Evolutionary conservation across 176 grass and related monocot genomes (phyloP).

Genomic region (Tuctoria greenei): DNA sequence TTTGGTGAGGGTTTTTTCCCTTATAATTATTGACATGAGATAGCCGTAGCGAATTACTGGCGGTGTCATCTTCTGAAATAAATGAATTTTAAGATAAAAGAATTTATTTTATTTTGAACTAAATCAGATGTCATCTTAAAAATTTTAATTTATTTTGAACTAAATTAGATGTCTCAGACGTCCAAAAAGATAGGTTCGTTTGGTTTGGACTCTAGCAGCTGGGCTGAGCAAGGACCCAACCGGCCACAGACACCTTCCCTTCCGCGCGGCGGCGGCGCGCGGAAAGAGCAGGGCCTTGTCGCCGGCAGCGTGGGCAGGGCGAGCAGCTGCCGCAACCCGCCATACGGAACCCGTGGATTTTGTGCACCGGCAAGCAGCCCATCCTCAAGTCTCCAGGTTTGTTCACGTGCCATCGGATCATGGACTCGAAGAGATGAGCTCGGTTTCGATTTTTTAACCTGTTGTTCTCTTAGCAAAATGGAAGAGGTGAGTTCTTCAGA

Average conservation of each 20-base stretch:
- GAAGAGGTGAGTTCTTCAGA: slow-evolving; percentile 18
- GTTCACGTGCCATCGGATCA: neutral
- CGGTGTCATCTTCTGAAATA: neutral
- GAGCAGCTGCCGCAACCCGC: neutral
- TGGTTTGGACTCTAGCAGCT: neutral
- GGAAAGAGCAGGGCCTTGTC: neutral
- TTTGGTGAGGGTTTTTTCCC: too few species aligned
- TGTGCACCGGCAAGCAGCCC: neutral
- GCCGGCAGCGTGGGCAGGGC: neutral
- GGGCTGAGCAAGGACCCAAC: neutral
- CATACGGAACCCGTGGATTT: neutral
- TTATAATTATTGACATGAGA: neutral
- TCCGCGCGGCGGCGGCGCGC: neutral
- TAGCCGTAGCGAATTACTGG: neutral
- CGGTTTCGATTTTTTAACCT: neutral
- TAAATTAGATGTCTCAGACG: too few species aligned
- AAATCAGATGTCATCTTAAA: too few species aligned
- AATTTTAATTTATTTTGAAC: too few species aligned
- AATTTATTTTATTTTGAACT: too few species aligned
- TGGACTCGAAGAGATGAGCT: neutral
- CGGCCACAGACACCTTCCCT: neutral
- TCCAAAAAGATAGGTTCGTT: too few species aligned
- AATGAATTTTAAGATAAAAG: too few species aligned
- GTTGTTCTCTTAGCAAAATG: neutral
- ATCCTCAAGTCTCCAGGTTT: slow-evolving; percentile 20